Evolutionary conservation across 2,329 filamentous ascomycete genomes (phyloP), one percentile per base, ranked within the genome.

Genomic region (Colletotrichum trifolii): DNA sequence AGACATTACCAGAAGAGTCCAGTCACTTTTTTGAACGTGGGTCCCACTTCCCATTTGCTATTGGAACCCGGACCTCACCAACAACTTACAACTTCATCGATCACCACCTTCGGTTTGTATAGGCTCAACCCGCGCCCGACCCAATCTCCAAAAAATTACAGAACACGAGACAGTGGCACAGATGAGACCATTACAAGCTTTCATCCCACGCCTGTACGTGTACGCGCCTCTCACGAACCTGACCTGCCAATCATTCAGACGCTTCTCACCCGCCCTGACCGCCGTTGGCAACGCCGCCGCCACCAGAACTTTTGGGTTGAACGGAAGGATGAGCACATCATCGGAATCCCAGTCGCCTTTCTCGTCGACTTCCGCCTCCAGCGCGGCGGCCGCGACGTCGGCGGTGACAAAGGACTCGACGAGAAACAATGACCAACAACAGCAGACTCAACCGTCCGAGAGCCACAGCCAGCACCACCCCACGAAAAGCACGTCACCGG

Each of bases 401-500:
- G 34, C 48, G 39, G 38, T 12, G 38, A 12, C 38, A 40, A 40
- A 53, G 38, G 38, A 55, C 33, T 11, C 39, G 40, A 38, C 17
- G 2, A 50, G 25, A 35, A 36, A 36, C 53, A 15, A 45, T 46
- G 35, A 33, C 39, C 52, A 55, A 49, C 43, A 38, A 50, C 11
- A 36, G 55, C 25, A 58, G 42, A 35, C 36, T 17, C 38, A 17
- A 6, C 25, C 55, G 7, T 35, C 38, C 3, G 36, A 48, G 58
- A 38, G 54, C 58, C 63, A 66, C 58, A 36, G 33, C 33, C 43
- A 53, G 42, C 63, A 66, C 63, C 63, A 66, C 64, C 64, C 49
- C 60, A 64, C 60, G 50, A 35, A 54, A 66, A 66, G 60, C 64
- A 66, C 64, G 64, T 66, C 64, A 66, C 48, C 54, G 54, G 60